Conservation (phyloP, 1,284 basidiomycete species). For the Tilletia walkeri region DNA sequence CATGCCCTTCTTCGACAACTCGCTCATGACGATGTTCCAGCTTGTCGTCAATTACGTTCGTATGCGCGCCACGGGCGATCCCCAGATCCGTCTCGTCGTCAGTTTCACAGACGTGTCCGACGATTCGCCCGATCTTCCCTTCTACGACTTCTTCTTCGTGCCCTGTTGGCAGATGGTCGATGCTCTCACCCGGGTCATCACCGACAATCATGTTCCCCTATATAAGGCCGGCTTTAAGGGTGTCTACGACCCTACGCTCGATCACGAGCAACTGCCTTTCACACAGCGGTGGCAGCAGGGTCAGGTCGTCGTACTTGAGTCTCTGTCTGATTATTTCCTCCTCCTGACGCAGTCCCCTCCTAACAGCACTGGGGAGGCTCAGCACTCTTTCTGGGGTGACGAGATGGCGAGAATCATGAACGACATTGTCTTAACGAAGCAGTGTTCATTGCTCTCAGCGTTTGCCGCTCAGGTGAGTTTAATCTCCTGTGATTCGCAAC, state of each 20-base stretch:
- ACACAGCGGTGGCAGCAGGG: not conserved
- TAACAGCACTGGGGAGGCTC: not conserved
- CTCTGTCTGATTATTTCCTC: not conserved
- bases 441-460: not conserved
- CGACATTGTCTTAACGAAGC: not conserved
- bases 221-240: not conserved
- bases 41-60: not conserved
- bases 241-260: not conserved
- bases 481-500: too few relatives aligned
- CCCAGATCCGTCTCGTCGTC: not conserved
- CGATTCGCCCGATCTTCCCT: not conserved
- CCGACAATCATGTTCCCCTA: not conserved
- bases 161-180: slow-evolving; percentile 3
- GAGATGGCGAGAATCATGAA: not conserved
- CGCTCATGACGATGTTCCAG: not conserved
- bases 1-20: slow-evolving; percentile 2
- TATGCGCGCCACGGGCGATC: not conserved
- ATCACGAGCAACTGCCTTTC: not conserved
- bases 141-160: not conserved
- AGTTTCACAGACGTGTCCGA: not conserved
- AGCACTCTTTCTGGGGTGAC: not conserved
- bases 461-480: not conserved
- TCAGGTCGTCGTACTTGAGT: not conserved
- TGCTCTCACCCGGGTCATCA: not conserved
- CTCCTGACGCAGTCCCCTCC: not conserved